Percentiles rank a stretch among this genome's conserved stretches.
These are phyloP conservation scores for Yamadazyma atlantica DNA, from an alignment of 1,139 yeast species.

Conservation along the genomic window DNA sequence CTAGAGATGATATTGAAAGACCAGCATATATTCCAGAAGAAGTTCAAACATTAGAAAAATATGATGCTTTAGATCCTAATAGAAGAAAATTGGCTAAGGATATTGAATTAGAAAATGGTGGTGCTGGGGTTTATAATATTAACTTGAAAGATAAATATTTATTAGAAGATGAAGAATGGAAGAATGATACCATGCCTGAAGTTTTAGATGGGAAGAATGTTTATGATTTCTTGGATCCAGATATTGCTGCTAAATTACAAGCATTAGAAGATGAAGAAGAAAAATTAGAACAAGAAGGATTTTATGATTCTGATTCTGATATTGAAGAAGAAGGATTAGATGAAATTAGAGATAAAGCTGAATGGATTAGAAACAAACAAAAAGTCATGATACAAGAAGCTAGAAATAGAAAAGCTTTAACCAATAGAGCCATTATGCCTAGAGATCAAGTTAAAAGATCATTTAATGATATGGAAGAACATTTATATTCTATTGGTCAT, in stretches of 20 bases:
- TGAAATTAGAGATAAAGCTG: slow-evolving; percentile 83
- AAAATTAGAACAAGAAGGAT: slow-evolving; percentile 87
- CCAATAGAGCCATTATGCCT: slow-evolving; percentile 90
- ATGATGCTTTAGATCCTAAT: slow-evolving; percentile 77
- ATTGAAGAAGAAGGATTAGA: slow-evolving; percentile 60
- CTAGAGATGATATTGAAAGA: slow-evolving; percentile 84
- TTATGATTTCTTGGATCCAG: slow-evolving; percentile 95
- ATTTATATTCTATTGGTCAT: slow-evolving; percentile 86
- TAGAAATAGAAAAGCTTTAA: slow-evolving; percentile 81
- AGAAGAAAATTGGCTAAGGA: slow-evolving; percentile 84
- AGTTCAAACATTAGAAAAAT: slow-evolving; percentile 56
- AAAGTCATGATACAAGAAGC: slow-evolving; percentile 90
- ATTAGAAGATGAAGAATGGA: slow-evolving; percentile 96
- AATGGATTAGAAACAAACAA: slow-evolving; percentile 94
- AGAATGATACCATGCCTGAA: slow-evolving; percentile 96
- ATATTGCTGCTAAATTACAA: slow-evolving; percentile 86
- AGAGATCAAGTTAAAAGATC: slow-evolving; percentile 83
- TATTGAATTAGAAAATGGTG: slow-evolving; percentile 92
- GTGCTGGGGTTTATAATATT: slow-evolving; percentile 96
- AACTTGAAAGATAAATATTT: slow-evolving; percentile 89
- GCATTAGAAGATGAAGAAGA: slow-evolving; percentile 98
- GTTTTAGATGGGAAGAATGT: slow-evolving; percentile 94
- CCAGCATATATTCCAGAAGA: slow-evolving; percentile 81
- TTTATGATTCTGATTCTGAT: slow-evolving; percentile 88
- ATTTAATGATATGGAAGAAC: slow-evolving; percentile 78